Base-by-base conservation (phyloP, 371 early-diverging fungal species). In the Mortierella sp. region DNA sequence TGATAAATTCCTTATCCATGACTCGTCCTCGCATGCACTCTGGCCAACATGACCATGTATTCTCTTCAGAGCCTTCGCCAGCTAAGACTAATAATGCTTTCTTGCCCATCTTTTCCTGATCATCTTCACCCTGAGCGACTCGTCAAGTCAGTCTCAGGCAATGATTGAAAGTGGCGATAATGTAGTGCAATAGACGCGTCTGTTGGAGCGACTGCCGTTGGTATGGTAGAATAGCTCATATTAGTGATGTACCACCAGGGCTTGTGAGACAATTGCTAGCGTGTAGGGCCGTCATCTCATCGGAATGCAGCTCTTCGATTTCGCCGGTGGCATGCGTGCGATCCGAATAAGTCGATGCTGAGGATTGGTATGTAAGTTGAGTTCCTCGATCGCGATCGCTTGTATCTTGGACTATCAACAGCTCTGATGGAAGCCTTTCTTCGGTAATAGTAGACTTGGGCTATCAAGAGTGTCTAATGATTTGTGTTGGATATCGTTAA, bases 381-480 rank as follows among this genome's bases (percentile, higher is more conserved):
- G n/a, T 26, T 2, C 8, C 12, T 50, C 23, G 27, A 21, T 14
- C 39, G 43, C 9, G 41, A 14, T 42, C 47, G 49, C 48, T n/a
- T 47, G 37, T 4, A 21, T 39, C 12, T 39, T 50, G 41, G 56
- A 4, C 37, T 34, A 14, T 34, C 14, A 7, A 34, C 37, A 50
- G 27, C n/a, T n/a, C n/a, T n/a, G n/a, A n/a, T n/a, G n/a, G n/a
- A n/a, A n/a, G 17, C 26, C 5, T 37, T 53, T 39, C 58, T 63
- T 21, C 86, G 66, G 44, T 87, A 87, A 44, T 86, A 81, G 46
- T 83, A 64, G 2, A 85, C 84, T 52, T 87, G 87, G 59, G 81
- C 83, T 19, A 87, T 84, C 53, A 87, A 64, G 1, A 78, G 76
- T 50, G 83, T 51, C 75, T 73, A 37, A 44, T 11, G 14, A 4